Evolutionary conservation across 2,329 filamentous ascomycete genomes (phyloP), one percentile per base, ranked within the genome.

Genomic region (Mollisia scopiformis): DNA sequence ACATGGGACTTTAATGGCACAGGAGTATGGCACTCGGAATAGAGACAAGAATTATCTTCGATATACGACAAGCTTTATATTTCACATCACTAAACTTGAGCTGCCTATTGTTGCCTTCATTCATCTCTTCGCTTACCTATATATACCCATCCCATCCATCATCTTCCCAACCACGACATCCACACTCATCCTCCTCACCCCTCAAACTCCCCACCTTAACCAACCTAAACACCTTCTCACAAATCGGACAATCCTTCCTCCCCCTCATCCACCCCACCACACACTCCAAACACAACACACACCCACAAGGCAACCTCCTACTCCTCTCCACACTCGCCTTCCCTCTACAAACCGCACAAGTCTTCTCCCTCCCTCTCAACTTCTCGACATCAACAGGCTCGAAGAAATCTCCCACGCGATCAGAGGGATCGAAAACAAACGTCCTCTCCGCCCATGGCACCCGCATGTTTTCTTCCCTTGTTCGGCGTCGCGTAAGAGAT

Each of bases 261-360:
- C n/a, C 51, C 35, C 33, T 39, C 21, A 54, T 39, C 31, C 51
- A 54, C 21, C 23, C 21, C 33, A n/a, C 33, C n/a, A 54, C 21
- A n/a, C 51, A 54, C 31, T 41, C 27, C 19, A 54, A 54, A 41
- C 41, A 21, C 35, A 54, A 39, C 3, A 54, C 51, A 41, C 51
- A 54, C 33, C 51, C 51, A 54, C 51, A 54, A 3, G 51, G 51
- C 6, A 54, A 39, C n/a, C 21, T 39, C 21, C 51, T 39, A 37
- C 30, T 28, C 31, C 35, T 54, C 14, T 27, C 33, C 23, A 41
- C 27, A 2, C 33, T 39, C 33, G 31, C 31, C 33, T 41, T 16
- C 8, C 7, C 23, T 1, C 27, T 6, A 54, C 51, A 54, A n/a
- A 39, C n/a, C 23, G 21, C 51, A 41, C 51, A 54, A 6, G 19